Percentiles rank a stretch among this genome's conserved stretches.
Evolutionary conservation across 169 alveolate genomes (phyloP).

Genomic region (Plasmodium ovale): DNA sequence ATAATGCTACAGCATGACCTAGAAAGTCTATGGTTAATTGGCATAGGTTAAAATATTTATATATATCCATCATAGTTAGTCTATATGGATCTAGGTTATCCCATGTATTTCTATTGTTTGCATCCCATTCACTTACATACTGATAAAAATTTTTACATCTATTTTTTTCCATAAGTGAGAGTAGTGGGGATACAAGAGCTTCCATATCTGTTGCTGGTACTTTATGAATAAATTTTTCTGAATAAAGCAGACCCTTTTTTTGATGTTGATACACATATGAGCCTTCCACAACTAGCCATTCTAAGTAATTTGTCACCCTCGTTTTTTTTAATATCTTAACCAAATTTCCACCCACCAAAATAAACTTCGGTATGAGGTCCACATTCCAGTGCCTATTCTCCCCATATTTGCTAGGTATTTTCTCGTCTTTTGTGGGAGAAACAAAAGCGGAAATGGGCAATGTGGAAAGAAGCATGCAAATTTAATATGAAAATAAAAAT

Average conservation of each 20-base stretch:
- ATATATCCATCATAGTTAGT: constrained; percentile 91
- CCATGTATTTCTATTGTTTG: constrained; percentile 92
- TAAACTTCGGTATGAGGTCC: constrained; percentile 98
- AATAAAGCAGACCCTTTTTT: constrained; percentile 94
- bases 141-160: constrained; percentile 96
- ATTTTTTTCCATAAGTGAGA: constrained; percentile 97
- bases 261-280: constrained; percentile 97
- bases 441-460: background rate
- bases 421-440: constrained; percentile 78
- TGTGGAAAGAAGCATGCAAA: background rate
- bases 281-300: constrained; percentile 98
- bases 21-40: constrained; percentile 97
- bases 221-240: constrained; percentile 96
- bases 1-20: constrained; percentile 98
- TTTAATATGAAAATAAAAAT: background rate
- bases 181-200: constrained; percentile 95
- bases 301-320: constrained; percentile 92
- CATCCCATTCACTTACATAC: constrained; percentile 92
- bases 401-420: constrained; percentile 94
- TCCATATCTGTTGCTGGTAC: constrained; percentile 99
- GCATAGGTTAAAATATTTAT: constrained; percentile 93
- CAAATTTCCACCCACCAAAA: constrained; percentile 97
- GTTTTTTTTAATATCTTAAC: constrained; percentile 96
- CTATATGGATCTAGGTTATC: constrained; percentile 90
- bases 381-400: constrained; percentile 99